Conservation (phyloP, 306 rosid genomes). For the Carpinus fangiana region DNA sequence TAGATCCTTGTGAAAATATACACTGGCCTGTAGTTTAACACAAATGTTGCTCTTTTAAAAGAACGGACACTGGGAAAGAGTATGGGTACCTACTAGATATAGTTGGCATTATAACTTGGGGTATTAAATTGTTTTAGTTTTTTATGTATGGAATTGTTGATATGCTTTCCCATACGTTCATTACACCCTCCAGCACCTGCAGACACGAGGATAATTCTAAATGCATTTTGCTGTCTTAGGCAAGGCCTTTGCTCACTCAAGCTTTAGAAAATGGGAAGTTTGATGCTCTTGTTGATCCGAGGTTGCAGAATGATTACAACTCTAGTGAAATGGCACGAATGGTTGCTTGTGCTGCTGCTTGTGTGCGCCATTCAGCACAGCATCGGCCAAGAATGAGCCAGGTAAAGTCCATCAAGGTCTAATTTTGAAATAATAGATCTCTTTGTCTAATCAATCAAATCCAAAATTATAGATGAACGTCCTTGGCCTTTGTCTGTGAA, state of each 20-base stretch:
- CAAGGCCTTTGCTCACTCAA: slow-evolving; percentile 66
- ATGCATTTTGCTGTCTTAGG: slow-evolving; percentile 33
- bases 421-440: neutral
- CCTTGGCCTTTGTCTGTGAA: neutral
- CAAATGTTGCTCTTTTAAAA: neutral
- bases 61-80: too few species aligned
- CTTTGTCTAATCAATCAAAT: neutral
- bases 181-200: neutral
- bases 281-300: slow-evolving; percentile 44
- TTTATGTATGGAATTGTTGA: neutral
- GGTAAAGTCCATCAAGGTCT: slow-evolving; percentile 29
- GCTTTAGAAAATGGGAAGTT: slow-evolving; percentile 51
- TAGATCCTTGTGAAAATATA: too few species aligned
- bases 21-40: neutral
- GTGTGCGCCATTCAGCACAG: slow-evolving; percentile 54
- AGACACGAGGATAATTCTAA: neutral
- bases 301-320: slow-evolving; percentile 49
- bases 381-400: slow-evolving; percentile 67
- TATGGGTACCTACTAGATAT: too few species aligned
- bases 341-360: slow-evolving; percentile 59
- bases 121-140: neutral
- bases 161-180: neutral
- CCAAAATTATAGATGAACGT: neutral
- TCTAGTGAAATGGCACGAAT: slow-evolving; percentile 47
- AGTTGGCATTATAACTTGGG: neutral